Percentiles rank a stretch among this genome's conserved stretches.
These are phyloP conservation scores for Debaryomycetaceae sp. DNA, from an alignment of 1,139 yeast genomes.

Conservation along the genomic window DNA sequence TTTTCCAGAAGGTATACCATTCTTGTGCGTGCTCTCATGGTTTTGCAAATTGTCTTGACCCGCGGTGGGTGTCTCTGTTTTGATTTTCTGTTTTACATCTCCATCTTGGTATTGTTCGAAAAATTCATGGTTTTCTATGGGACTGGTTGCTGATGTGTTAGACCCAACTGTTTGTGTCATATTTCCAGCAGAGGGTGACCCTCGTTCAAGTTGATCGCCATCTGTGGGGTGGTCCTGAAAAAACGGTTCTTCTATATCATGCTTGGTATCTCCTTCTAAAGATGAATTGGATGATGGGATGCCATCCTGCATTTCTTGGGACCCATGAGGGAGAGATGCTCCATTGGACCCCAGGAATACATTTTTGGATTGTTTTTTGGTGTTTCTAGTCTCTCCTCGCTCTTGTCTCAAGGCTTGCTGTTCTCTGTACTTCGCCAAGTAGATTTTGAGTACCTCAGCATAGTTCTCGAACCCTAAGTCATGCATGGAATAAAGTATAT, in stretches of 20 bases:
- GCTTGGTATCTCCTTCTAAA: constrained; percentile 5
- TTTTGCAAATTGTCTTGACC: not conserved
- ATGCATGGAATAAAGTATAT: constrained; percentile 63
- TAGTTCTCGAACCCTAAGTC: constrained; percentile 70
- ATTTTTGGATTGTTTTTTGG: constrained; percentile 35
- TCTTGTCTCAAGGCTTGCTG: constrained; percentile 70
- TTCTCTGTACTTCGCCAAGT: constrained; percentile 63
- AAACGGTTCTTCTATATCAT: constrained; percentile 2
- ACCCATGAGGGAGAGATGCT: constrained; percentile 2
- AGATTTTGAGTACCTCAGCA: constrained; percentile 67
- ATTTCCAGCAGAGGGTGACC: constrained; percentile 4
- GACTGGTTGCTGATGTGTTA: constrained; percentile 7
- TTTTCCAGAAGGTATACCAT: constrained; percentile 9
- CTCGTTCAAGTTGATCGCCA: constrained; percentile 3
- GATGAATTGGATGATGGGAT: constrained; percentile 8
- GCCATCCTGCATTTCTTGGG: constrained; percentile 5
- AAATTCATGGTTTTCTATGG: constrained; percentile 8
- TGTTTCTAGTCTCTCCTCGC: constrained; percentile 48
- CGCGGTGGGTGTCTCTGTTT: constrained; percentile 2
- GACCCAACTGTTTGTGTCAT: constrained; percentile 6
- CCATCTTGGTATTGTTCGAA: constrained; percentile 7
- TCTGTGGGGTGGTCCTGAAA: constrained; percentile 4
- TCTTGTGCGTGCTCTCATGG: not conserved
- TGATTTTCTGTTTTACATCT: constrained; percentile 6
- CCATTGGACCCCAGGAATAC: constrained; percentile 8